These are phyloP conservation scores for rapeseed (Brassica napus) DNA, from an alignment of 345 rosid species.

Conservation along the genomic window Da-Ae NC_063443.1:16540001-16540500, in stretches of 20 bases:
- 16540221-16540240: neutral
- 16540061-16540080: slow-evolving; percentile 73
- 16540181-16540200: neutral
- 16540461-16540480: slow-evolving; percentile 27
- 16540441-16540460: slow-evolving; percentile 9
- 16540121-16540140: neutral
- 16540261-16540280: slow-evolving; percentile 1
- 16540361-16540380: neutral
- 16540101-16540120: slow-evolving; percentile 54
- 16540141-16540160: neutral
- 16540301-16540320: neutral
- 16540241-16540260: slow-evolving; percentile 20
- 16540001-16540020: slow-evolving; percentile 95
- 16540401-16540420: slow-evolving; percentile 1
- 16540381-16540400: neutral
- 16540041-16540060: slow-evolving; percentile 94
- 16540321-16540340: neutral
- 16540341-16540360: neutral
- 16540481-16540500: neutral
- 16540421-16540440: neutral
- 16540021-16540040: slow-evolving; percentile 86
- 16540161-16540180: slow-evolving; percentile 19
- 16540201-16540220: slow-evolving; percentile 8
- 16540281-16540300: too few species aligned
- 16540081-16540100: slow-evolving; percentile 70